These are phyloP conservation scores for Beauveria asiatica DNA, from an alignment of 2,329 filamentous ascomycete genomes.

Conservation along the genomic window DNA sequence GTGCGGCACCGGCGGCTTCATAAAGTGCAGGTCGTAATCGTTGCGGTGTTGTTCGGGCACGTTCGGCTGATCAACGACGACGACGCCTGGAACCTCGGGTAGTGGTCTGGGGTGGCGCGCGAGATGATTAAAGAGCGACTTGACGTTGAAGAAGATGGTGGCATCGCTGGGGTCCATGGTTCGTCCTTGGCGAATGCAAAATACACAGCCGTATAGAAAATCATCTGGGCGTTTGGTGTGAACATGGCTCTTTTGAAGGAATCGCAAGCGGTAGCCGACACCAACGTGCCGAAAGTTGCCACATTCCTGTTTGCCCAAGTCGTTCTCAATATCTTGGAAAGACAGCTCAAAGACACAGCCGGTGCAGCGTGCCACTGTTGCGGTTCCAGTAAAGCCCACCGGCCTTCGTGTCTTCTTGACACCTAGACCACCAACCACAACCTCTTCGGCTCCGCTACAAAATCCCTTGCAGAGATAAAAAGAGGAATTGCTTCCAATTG, in stretches of 20 bases:
- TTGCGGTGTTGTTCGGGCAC: conserved; percentile 33
- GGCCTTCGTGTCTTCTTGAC: conserved; percentile 43
- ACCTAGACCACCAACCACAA: conserved; percentile 38
- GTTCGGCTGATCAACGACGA: conserved; percentile 36
- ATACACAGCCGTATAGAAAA: conserved; percentile 44
- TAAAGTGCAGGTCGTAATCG: conserved; percentile 46
- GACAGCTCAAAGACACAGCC: conserved; percentile 47
- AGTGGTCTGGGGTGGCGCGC: conserved; percentile 45
- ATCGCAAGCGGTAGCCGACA: conserved; percentile 43
- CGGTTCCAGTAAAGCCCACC: conserved; percentile 34
- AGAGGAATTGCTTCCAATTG: conserved; percentile 37
- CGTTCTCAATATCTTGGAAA: conserved; percentile 42
- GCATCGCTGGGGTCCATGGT: conserved; percentile 46
- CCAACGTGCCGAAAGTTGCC: conserved; percentile 39
- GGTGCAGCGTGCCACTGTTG: conserved; percentile 41
- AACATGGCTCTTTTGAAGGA: conserved; percentile 49
- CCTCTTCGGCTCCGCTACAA: conserved; percentile 45
- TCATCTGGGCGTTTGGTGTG: conserved; percentile 42
- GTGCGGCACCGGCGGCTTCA: conserved; percentile 30
- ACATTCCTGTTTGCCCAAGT: conserved; percentile 38
- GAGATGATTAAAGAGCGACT: conserved; percentile 44
- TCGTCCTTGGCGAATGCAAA: conserved; percentile 42
- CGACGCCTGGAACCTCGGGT: conserved; percentile 39
- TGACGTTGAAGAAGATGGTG: conserved; percentile 47
- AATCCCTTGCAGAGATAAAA: conserved; percentile 47